Evolutionary conservation across 2,329 filamentous ascomycete genomes (phyloP).

Genomic region (Stachybotrys echinatus): DNA sequence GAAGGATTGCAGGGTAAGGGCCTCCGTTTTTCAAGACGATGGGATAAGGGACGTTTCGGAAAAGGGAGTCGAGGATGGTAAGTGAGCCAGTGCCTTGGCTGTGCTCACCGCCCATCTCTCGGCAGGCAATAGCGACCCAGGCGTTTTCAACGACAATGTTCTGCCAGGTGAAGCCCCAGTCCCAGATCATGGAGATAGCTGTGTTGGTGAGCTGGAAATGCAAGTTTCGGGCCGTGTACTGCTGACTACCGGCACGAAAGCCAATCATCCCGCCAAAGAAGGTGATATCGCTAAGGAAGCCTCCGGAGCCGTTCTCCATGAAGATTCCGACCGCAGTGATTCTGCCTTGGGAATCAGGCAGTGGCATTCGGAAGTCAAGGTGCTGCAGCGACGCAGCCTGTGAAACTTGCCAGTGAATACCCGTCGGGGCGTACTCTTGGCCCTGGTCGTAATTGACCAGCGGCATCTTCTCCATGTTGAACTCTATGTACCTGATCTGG

Average conservation of each 20-base stretch:
- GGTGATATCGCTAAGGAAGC: constrained; percentile 75
- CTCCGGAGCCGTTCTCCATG: constrained; percentile 80
- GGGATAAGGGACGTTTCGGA: constrained; percentile 46
- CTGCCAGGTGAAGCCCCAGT: constrained; percentile 83
- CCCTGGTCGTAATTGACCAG: neutral
- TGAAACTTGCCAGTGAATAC: neutral
- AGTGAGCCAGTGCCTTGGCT: constrained; percentile 79
- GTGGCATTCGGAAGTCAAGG: neutral
- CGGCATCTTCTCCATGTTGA: neutral
- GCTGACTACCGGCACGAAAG: constrained; percentile 78
- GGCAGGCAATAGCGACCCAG: constrained; percentile 53
- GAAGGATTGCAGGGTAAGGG: constrained; percentile 56
- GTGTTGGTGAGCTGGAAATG: constrained; percentile 79
- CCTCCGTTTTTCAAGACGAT: constrained; percentile 58
- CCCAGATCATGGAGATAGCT: constrained; percentile 86
- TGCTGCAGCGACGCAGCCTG: neutral
- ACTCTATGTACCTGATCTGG: neutral
- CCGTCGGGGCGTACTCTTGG: neutral
- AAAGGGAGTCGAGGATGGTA: constrained; percentile 77
- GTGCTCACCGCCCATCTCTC: constrained; percentile 63
- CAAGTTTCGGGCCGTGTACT: constrained; percentile 80
- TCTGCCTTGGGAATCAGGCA: constrained; percentile 49
- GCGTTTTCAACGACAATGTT: constrained; percentile 70
- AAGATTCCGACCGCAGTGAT: constrained; percentile 67
- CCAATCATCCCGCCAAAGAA: constrained; percentile 81